A percentile compares a stretch with the other conserved stretches of the same genome.
These are phyloP conservation scores for Fusarium anthophilum DNA, from an alignment of 2,329 filamentous ascomycete genomes.

Conservation along the genomic window DNA sequence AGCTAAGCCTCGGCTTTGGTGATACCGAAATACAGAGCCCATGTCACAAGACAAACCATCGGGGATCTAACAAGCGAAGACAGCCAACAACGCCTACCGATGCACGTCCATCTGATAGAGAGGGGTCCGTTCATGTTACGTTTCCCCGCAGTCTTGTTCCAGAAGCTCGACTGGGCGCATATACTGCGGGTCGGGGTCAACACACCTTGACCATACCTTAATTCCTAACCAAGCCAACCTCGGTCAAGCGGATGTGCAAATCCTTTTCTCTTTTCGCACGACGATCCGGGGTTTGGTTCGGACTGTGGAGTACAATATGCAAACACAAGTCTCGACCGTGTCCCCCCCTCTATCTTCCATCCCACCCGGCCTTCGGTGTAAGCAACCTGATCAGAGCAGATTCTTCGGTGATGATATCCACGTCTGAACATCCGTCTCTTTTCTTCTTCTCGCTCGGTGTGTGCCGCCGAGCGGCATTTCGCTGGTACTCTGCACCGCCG, in stretches of 20 bases:
- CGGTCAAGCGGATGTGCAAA: conserved; percentile 18
- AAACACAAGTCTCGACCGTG: conserved; percentile 19
- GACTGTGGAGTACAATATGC: conserved; percentile 2
- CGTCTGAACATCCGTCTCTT: not conserved
- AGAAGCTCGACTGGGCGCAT: conserved; percentile 23
- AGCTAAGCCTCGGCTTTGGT: conserved; percentile 25
- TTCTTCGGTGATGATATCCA: conserved; percentile 14
- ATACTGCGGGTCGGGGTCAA: conserved; percentile 8
- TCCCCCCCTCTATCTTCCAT: not conserved
- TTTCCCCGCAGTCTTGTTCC: conserved; percentile 29
- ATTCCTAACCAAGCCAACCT: conserved; percentile 22
- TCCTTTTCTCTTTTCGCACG: conserved; percentile 5
- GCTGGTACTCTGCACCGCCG: not conserved
- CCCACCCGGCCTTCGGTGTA: conserved; percentile 20
- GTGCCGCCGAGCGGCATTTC: conserved; percentile 28
- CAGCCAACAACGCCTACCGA: not conserved
- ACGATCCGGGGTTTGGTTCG: conserved; percentile 9
- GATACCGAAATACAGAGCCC: conserved; percentile 32
- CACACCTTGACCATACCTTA: conserved; percentile 26
- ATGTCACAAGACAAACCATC: conserved; percentile 7
- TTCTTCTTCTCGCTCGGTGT: conserved; percentile 17
- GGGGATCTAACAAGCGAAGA: conserved; percentile 13
- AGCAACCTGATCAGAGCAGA: conserved; percentile 19
- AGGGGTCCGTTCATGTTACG: conserved; percentile 9
- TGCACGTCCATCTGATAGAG: not conserved